Conservation (phyloP, 2,329 filamentous ascomycete genomes). For the Penicillium sp. region DNA sequence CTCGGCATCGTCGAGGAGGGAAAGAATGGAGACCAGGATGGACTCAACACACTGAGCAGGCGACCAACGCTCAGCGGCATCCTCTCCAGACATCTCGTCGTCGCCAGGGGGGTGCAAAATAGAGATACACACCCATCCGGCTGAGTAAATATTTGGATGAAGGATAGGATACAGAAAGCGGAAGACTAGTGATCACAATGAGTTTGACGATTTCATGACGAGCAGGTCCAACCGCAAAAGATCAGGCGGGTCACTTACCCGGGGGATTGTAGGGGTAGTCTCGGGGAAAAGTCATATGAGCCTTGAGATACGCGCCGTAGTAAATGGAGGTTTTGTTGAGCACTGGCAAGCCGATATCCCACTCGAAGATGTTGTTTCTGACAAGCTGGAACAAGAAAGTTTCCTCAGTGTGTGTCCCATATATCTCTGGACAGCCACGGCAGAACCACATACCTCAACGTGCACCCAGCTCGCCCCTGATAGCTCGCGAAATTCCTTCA, state of each 20-base stretch:
- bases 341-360: conserved; percentile 84
- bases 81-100: conserved; percentile 85
- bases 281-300: conserved; percentile 76
- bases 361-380: conserved; percentile 77
- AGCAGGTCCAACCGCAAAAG: too few species aligned
- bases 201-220: too few species aligned
- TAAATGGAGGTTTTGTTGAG: conserved; percentile 88
- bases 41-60: conserved; percentile 91
- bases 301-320: conserved; percentile 88
- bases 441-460: conserved; percentile 60
- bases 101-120: conserved; percentile 91
- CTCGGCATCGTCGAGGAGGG: conserved; percentile 89
- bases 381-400: conserved; percentile 51
- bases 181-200: conserved; percentile 53
- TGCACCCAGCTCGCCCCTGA: conserved; percentile 90
- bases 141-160: conserved; percentile 89
- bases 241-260: conserved; percentile 33
- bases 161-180: conserved; percentile 73
- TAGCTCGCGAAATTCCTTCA: conserved; percentile 79
- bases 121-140: conserved; percentile 90
- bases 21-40: conserved; percentile 84
- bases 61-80: conserved; percentile 86
- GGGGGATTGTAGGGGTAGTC: conserved; percentile 90
- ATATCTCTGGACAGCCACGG: background rate
- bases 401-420: conserved; percentile 1